Conservation (phyloP, 2,329 filamentous ascomycete genomes). For the Beauveria australis region DNA sequence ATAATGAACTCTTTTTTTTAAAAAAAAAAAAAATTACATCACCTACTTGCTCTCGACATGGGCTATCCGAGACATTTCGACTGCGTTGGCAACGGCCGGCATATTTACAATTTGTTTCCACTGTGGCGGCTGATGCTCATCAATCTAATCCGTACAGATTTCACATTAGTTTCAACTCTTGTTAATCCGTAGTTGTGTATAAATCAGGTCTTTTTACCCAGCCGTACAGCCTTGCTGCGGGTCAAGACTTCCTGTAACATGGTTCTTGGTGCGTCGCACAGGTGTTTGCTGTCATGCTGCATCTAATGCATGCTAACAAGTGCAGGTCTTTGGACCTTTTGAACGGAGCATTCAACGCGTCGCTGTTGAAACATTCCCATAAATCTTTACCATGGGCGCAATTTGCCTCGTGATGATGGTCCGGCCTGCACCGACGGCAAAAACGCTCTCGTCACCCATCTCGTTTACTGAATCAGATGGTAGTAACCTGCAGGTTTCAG, state of each 20-base stretch:
- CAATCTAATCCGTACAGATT: background rate
- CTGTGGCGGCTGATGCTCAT: no score
- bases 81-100: no score
- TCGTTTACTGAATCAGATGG: background rate
- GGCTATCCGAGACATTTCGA: no score
- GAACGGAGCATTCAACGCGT: background rate
- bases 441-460: no score
- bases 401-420: no score
- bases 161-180: background rate
- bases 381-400: no score
- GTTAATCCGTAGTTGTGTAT: background rate
- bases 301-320: background rate
- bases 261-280: background rate
- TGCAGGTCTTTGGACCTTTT: background rate
- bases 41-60: no score
- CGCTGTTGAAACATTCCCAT: no score
- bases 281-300: slow-evolving; percentile 1
- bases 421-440: no score
- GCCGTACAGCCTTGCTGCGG: background rate
- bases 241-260: background rate
- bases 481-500: background rate
- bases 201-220: background rate
- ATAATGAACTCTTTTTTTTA: no score
- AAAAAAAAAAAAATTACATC: no score
- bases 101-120: no score